These are phyloP conservation scores for Spathaspora arborariae DNA, from an alignment of 805 yeast species.

Conservation along the genomic window DNA sequence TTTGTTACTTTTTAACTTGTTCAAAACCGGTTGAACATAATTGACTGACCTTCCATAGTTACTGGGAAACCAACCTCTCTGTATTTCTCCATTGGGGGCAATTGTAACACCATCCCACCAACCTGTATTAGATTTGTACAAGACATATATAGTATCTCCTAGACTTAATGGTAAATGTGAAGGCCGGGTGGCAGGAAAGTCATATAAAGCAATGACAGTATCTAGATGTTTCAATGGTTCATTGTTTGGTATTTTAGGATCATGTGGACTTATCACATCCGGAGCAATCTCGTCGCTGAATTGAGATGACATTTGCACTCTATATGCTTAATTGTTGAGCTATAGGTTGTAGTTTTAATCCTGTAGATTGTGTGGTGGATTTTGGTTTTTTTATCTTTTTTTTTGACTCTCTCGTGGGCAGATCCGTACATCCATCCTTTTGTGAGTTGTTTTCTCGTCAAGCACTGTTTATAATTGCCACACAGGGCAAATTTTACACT, in stretches of 20 bases:
- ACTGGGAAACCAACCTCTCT: slow-evolving; percentile 85
- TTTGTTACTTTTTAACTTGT: slow-evolving; percentile 33
- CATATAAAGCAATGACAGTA: slow-evolving; percentile 56
- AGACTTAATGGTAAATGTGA: slow-evolving; percentile 48
- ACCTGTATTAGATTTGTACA: slow-evolving; percentile 58
- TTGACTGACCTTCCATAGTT: slow-evolving; percentile 50
- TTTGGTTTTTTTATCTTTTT: background rate
- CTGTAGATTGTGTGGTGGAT: background rate
- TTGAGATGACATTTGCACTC: slow-evolving; percentile 6
- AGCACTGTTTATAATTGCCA: too few species aligned
- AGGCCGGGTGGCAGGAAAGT: slow-evolving; percentile 50
- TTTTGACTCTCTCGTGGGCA: too few species aligned
- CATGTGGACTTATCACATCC: slow-evolving; percentile 32
- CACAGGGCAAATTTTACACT: too few species aligned
- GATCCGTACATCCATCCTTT: too few species aligned
- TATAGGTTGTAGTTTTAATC: background rate
- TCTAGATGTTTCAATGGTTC: slow-evolving; percentile 42
- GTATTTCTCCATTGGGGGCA: slow-evolving; percentile 34
- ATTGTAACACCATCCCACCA: slow-evolving; percentile 84
- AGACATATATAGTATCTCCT: slow-evolving; percentile 72
- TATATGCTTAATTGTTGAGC: background rate
- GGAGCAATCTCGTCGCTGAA: slow-evolving; percentile 39
- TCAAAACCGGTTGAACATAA: slow-evolving; percentile 39
- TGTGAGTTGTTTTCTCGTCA: too few species aligned
- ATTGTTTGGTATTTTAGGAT: slow-evolving; percentile 14